A percentile compares a stretch with the other conserved stretches of the same genome.
Evolutionary conservation across 345 rosid species (phyloP).

Genomic region (Eucalyptus erythrocorys): DNA sequence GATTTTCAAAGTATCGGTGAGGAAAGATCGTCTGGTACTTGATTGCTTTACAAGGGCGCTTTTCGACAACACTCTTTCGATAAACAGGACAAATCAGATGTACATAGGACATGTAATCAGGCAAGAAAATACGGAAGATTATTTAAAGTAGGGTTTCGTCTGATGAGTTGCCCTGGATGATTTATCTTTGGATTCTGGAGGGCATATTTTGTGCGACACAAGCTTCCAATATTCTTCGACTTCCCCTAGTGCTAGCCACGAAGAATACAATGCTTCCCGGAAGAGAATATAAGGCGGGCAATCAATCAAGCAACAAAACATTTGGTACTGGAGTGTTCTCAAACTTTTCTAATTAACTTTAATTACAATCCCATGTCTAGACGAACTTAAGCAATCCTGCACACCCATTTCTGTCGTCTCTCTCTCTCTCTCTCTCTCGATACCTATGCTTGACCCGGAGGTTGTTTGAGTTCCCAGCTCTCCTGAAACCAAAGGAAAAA

Average conservation of each 20-base stretch:
- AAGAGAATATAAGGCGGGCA: neutral
- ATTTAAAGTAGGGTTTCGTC: neutral
- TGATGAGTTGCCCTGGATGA: neutral
- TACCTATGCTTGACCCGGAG: constrained; percentile 37
- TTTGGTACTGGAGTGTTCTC: neutral
- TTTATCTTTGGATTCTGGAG: neutral
- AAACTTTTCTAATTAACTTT: neutral
- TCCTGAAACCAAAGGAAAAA: constrained; percentile 9
- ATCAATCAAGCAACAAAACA: neutral
- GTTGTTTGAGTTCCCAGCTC: constrained; percentile 41
- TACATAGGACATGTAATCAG: neutral
- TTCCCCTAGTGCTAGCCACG: neutral
- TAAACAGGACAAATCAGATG: neutral
- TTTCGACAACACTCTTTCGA: neutral
- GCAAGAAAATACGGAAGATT: neutral
- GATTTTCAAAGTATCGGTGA: neutral
- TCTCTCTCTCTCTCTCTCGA: neutral
- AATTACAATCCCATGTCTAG: neutral
- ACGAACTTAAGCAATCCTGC: neutral
- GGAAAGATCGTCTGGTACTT: neutral
- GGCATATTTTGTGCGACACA: constrained; percentile 8
- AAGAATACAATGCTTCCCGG: neutral
- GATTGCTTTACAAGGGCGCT: neutral
- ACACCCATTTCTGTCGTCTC: neutral
- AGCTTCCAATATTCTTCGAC: constrained; percentile 17